Percentiles rank a stretch among this genome's conserved stretches.
Conservation (phyloP, 139 green algal species). For the Chloropicon primus region DNA sequence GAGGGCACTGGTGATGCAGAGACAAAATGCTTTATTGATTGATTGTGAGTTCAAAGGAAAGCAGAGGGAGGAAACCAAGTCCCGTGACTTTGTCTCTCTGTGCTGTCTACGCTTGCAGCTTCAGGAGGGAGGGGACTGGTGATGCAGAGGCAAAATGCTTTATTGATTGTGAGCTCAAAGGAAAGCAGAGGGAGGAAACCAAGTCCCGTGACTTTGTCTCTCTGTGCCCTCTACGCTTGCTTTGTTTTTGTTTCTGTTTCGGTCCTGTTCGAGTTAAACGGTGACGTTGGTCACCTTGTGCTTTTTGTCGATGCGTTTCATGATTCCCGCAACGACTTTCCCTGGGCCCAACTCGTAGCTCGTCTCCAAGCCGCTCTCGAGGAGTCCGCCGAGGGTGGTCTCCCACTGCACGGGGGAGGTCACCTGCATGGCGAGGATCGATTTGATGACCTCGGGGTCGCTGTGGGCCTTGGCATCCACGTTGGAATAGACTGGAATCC, state of each 20-base stretch:
- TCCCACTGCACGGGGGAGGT: constrained; percentile 94
- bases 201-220: background rate
- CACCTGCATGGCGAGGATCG: constrained; percentile 81
- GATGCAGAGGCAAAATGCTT: too few relatives aligned
- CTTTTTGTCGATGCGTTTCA: constrained; percentile 92
- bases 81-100: background rate
- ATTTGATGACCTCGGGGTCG: constrained; percentile 80
- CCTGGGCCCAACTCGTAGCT: constrained; percentile 76
- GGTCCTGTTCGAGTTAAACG: background rate
- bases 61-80: too few relatives aligned
- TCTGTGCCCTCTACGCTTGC: background rate
- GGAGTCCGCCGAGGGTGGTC: constrained; percentile 66
- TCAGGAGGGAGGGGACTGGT: too few relatives aligned
- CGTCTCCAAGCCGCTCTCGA: constrained; percentile 64
- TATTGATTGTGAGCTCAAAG: too few relatives aligned
- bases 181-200: too few relatives aligned
- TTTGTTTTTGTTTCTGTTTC: too few relatives aligned
- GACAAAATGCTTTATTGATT: too few relatives aligned
- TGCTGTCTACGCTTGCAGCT: background rate
- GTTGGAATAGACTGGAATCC: constrained; percentile 95
- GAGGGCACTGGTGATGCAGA: too few relatives aligned
- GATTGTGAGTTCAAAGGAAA: too few relatives aligned
- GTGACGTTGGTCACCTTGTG: constrained; percentile 42
- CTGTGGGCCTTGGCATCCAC: constrained; percentile 88
- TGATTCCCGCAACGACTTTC: constrained; percentile 87